phyloP scores from a whole-genome alignment of 208 protist species.

The Naegleria lovaniensis region DNA sequence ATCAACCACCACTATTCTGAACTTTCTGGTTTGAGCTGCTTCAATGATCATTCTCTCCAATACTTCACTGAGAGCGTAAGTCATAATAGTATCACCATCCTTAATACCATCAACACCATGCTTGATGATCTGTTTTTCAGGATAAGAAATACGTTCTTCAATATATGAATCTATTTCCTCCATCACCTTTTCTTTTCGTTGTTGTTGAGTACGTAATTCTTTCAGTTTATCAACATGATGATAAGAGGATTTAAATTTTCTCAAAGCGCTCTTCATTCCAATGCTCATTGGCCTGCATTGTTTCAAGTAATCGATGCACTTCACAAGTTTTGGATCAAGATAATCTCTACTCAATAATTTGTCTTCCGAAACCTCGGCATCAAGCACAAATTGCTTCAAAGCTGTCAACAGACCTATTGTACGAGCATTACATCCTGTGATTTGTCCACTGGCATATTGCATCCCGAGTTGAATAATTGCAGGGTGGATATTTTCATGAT shows the following conservation, averaged over 20 bases:
- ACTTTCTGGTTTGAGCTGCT: slow-evolving; percentile 49
- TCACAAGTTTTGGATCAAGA: background rate
- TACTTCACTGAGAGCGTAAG: slow-evolving; percentile 52
- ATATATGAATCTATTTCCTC: background rate
- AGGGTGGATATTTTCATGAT: background rate
- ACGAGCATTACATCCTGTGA: background rate
- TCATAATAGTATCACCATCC: slow-evolving; percentile 61
- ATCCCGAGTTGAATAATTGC: background rate
- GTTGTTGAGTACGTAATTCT: background rate
- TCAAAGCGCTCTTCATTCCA: slow-evolving; percentile 1
- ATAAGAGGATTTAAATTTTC: background rate
- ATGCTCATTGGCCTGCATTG: background rate
- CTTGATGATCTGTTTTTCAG: background rate
- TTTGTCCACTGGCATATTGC: background rate
- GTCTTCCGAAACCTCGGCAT: background rate
- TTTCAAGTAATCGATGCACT: background rate
- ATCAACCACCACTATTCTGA: slow-evolving; percentile 88
- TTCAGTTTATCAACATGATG: background rate
- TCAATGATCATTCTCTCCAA: slow-evolving; percentile 57
- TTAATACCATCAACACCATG: background rate
- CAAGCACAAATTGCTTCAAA: background rate
- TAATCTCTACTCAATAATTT: background rate
- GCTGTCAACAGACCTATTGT: background rate
- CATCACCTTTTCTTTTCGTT: background rate
- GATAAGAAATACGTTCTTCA: background rate